A percentile compares a stretch with the other conserved stretches of the same genome.
phyloP scores from a whole-genome alignment of 192 early-diverging fungal genomes.

The Backusella australiensis region DNA sequence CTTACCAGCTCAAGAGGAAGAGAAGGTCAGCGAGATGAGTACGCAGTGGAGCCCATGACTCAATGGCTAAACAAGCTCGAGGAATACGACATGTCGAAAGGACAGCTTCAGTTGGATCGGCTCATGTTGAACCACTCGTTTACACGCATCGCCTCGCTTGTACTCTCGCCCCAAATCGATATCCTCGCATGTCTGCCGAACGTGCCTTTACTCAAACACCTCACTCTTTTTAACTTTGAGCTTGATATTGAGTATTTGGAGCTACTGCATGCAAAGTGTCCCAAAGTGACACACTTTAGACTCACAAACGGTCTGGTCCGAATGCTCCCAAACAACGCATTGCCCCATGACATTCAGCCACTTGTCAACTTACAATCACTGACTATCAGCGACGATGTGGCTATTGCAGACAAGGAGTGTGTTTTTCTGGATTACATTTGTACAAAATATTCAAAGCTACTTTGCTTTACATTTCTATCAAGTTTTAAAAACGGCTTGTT shows the following conservation, averaged over 20 bases:
- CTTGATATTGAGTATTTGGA: neutral
- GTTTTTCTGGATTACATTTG: neutral
- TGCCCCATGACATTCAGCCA: neutral
- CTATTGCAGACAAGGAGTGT: neutral
- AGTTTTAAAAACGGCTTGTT: neutral
- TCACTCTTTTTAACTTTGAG: neutral
- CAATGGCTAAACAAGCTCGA: neutral
- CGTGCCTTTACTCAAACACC: neutral
- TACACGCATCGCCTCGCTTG: neutral
- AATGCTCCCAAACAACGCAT: neutral
- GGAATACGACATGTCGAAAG: neutral
- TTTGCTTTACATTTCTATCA: neutral
- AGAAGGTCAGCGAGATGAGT: neutral
- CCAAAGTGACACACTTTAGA: neutral
- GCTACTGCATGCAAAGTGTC: neutral
- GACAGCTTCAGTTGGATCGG: neutral
- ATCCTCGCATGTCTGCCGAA: neutral
- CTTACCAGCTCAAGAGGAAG: neutral
- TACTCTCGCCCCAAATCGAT: neutral
- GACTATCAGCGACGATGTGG: neutral
- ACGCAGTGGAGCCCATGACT: neutral
- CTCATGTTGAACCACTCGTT: neutral
- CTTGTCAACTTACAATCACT: neutral
- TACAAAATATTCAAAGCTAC: neutral
- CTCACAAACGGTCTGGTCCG: neutral